Evolutionary conservation across 257 asterid genomes (phyloP).

Genomic region (Petrea volubilis): DNA sequence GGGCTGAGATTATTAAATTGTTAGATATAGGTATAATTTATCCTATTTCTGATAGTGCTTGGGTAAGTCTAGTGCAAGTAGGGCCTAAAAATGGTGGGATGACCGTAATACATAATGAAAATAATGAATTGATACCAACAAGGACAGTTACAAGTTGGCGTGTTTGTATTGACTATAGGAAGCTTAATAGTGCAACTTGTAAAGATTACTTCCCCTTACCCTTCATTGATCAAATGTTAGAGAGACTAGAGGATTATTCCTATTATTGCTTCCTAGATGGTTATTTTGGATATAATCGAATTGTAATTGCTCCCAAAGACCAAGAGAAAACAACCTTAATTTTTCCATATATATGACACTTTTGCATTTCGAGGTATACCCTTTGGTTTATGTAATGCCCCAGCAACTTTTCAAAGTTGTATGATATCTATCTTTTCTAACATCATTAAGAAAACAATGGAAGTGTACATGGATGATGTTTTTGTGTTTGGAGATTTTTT

Average conservation of each 20-base stretch:
- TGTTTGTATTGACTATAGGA: slow-evolving; percentile 7
- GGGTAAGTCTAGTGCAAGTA: no score
- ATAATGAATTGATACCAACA: no score
- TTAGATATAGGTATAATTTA: no score
- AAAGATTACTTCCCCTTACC: neutral
- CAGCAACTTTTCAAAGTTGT: neutral
- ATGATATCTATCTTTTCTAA: neutral
- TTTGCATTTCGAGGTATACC: neutral
- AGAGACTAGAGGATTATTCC: neutral
- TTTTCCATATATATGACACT: neutral
- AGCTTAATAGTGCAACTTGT: neutral
- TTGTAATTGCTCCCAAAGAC: neutral
- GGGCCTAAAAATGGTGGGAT: no score
- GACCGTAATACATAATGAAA: no score
- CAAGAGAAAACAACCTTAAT: slow-evolving; percentile 14
- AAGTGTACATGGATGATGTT: slow-evolving; percentile 7
- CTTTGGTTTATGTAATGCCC: neutral
- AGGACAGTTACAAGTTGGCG: neutral
- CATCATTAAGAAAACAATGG: neutral
- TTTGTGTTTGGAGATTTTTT: no score
- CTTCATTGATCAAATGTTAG: neutral
- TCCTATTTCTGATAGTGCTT: no score
- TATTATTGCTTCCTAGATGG: slow-evolving; percentile 13
- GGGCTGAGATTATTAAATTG: no score
- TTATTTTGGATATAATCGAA: neutral